phyloP scores from a whole-genome alignment of 169 alveolate genomes.

The Plasmodium chabaudi region DNA sequence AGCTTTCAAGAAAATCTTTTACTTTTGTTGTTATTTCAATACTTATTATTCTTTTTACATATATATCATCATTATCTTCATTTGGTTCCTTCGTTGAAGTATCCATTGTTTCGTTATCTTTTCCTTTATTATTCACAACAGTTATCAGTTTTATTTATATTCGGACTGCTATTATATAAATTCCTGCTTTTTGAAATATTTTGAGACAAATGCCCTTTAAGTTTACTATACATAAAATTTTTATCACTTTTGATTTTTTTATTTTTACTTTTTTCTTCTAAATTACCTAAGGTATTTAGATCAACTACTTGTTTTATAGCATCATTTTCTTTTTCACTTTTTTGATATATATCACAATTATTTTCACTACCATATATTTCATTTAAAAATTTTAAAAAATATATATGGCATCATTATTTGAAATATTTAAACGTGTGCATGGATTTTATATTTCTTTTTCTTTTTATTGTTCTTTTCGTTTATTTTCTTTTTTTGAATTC shows the following conservation, averaged over 20 bases:
- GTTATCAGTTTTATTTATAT: not conserved
- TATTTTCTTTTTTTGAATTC: not conserved
- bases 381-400: slow-evolving; percentile 1
- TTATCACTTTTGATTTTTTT: too few relatives aligned
- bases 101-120: not conserved
- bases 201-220: too few relatives aligned
- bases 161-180: not conserved
- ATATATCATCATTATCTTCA: slow-evolving; percentile 16
- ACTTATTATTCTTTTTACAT: slow-evolving; percentile 56
- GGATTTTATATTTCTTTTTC: not conserved
- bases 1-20: slow-evolving; percentile 20
- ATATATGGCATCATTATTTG: slow-evolving; percentile 12
- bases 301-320: not conserved
- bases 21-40: slow-evolving; percentile 60
- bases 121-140: not conserved
- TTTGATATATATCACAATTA: not conserved
- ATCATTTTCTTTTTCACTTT: not conserved
- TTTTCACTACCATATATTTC: not conserved
- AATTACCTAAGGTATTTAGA: not conserved
- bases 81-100: not conserved
- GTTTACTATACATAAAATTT: too few relatives aligned
- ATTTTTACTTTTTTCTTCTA: not conserved
- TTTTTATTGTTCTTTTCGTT: not conserved
- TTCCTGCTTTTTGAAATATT: too few relatives aligned
- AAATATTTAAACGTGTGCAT: not conserved